Percentiles rank a stretch among this genome's conserved stretches.
Evolutionary conservation across 768 basidiomycete species (phyloP).

Genomic region (Megacollybia marginata): DNA sequence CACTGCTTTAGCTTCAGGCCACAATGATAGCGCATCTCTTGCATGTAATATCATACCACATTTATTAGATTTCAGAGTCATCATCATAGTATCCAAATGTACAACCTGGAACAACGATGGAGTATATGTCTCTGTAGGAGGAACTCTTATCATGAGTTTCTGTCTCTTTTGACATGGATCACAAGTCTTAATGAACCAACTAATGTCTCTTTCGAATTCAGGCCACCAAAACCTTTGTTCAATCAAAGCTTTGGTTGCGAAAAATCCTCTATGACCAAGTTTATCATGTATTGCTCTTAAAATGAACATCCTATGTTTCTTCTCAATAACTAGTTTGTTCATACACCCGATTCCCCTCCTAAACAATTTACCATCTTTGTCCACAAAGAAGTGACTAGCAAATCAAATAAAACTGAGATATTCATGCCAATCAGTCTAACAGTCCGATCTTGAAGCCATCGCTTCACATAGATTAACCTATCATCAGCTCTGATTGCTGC

Average conservation of each 20-base stretch:
- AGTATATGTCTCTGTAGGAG: constrained; percentile 17
- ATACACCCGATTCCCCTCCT: background rate
- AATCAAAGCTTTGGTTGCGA: constrained; percentile 1
- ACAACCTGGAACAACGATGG: no score
- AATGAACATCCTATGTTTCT: constrained; percentile 1
- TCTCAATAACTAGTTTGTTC: constrained; percentile 14
- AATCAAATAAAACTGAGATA: constrained; percentile 1
- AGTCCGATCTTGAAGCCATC: no score
- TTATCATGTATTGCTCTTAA: background rate
- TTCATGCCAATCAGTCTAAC: no score
- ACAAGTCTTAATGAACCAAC: constrained; percentile 24
- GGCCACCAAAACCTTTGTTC: constrained; percentile 16
- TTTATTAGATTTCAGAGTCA: constrained; percentile 11
- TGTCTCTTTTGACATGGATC: constrained; percentile 22
- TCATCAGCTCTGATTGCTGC: no score
- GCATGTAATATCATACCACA: constrained; percentile 19
- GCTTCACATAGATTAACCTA: no score
- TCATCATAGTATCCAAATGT: constrained; percentile 22
- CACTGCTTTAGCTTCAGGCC: constrained; percentile 15
- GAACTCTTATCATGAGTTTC: constrained; percentile 20
- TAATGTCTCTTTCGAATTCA: constrained; percentile 15
- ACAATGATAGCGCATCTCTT: constrained; percentile 13
- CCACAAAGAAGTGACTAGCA: constrained; percentile 10
- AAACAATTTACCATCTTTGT: constrained; percentile 11
- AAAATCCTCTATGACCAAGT: constrained; percentile 10